A percentile compares a stretch with the other conserved stretches of the same genome.
phyloP scores from a whole-genome alignment of 164 flowering plant genomes.

The Cinnamomum micranthum region DNA sequence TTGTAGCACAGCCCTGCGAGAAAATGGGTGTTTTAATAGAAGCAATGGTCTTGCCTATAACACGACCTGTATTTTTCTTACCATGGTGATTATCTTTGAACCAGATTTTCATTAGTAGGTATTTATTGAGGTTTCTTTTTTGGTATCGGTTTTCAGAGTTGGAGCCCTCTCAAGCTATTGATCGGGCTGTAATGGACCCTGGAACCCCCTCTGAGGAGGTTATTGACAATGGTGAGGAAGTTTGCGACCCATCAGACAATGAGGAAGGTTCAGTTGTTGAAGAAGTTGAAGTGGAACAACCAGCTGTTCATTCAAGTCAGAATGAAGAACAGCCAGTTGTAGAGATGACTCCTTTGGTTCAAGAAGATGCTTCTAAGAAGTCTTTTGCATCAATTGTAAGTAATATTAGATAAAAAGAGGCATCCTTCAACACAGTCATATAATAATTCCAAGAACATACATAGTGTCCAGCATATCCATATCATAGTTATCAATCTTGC shows the following conservation, averaged over 20 bases:
- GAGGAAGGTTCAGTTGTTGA: conserved; percentile 19
- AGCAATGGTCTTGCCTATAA: neutral
- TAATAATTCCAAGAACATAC: neutral
- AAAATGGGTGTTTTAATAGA: too few relatives aligned
- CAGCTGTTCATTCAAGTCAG: conserved; percentile 23
- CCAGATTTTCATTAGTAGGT: neutral
- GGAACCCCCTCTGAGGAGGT: conserved; percentile 26
- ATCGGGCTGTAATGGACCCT: conserved; percentile 32
- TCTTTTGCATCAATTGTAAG: conserved; percentile 77
- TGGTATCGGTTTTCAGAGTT: conserved; percentile 18
- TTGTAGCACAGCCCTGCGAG: neutral
- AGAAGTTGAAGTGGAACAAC: conserved; percentile 14
- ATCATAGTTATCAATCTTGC: neutral
- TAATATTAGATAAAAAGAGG: conserved; percentile 1
- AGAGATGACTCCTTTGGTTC: conserved; percentile 29
- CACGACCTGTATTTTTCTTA: too few relatives aligned
- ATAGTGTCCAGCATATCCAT: neutral
- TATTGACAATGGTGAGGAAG: conserved; percentile 35
- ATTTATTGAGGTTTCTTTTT: too few relatives aligned
- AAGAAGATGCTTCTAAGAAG: conserved; percentile 59
- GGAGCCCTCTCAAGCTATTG: conserved; percentile 24
- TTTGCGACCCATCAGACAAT: conserved; percentile 30
- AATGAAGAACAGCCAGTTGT: conserved; percentile 19
- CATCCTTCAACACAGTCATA: neutral
- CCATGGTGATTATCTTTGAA: neutral